Evolutionary conservation across 2,329 filamentous ascomycete genomes (phyloP).

Genomic region (Penicillium sp.): DNA sequence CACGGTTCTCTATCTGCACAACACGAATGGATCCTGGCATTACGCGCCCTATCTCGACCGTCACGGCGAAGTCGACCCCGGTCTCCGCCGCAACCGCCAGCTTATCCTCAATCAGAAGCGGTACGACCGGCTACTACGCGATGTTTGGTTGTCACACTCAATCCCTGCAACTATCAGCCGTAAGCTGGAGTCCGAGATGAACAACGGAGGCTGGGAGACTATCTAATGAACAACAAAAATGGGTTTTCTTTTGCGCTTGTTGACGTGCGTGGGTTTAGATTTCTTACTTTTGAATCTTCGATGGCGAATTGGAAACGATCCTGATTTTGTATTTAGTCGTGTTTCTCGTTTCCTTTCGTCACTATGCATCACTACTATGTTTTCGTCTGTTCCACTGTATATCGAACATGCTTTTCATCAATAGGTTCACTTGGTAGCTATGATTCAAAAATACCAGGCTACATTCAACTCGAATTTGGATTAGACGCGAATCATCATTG

Average conservation of each 20-base stretch:
- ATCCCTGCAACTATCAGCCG: conserved; percentile 86
- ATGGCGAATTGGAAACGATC: neutral
- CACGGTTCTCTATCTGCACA: conserved; percentile 82
- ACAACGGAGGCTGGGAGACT: conserved; percentile 95
- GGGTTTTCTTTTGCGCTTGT: neutral
- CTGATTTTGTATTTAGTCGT: neutral
- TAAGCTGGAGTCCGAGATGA: conserved; percentile 90
- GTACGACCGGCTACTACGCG: conserved; percentile 83
- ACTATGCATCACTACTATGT: neutral
- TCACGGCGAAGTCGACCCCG: conserved; percentile 93
- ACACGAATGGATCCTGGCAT: conserved; percentile 75
- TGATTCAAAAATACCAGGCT: conserved; percentile 1
- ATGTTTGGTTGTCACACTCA: conserved; percentile 80
- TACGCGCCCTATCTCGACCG: conserved; percentile 91
- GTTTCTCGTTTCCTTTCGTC: neutral
- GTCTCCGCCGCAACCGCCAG: conserved; percentile 80
- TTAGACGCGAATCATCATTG: neutral
- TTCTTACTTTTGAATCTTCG: neutral
- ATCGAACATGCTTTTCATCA: neutral
- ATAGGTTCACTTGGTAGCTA: neutral
- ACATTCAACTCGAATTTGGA: neutral
- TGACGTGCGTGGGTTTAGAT: conserved; percentile 4
- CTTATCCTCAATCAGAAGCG: conserved; percentile 89
- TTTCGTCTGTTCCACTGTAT: neutral
- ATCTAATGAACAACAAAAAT: conserved; percentile 30